Base-by-base conservation (phyloP, 495 filamentous ascomycete genomes). In the Bryoglossum gracile region DNA sequence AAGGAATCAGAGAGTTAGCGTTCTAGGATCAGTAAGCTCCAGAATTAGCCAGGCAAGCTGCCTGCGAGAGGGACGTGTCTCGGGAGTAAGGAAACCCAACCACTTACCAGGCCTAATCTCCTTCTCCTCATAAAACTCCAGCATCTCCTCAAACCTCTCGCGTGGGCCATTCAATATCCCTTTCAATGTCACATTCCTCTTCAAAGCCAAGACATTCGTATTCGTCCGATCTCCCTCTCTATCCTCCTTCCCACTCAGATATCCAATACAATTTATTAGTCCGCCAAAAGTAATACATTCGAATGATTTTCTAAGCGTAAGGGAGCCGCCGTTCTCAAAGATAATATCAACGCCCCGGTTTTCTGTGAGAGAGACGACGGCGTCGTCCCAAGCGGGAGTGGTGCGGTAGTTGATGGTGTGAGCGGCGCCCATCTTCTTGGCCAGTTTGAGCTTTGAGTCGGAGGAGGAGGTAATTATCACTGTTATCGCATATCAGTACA, bases 361-460 rank as follows among this genome's bases (percentile, higher is more conserved):
- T 14, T 65, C 66, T 2, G 74, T 72, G 28, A 87, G 61, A 49
- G 70, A 72, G 55, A 77, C 77, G 21, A 84, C 86, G n/a, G 77
- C 78, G 58, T 81, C 77, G 46, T 83, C 82, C 86, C 86, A 90
- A 63, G 83, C 78, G 0, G 66, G 33, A 43, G 82, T 73, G 21
- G 73, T 75, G 53, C 71, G 76, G 68, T 89, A 90, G 70, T 90
- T 89, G 53, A 89, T 70, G 26, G 26, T 30, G 26, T 30, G 26
- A 13, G 5, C 26, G 6, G 13, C 26, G 13, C 26, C 26, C 5
- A 6, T 6, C 26, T 30, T 30, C 39, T 42, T 42, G 39, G 23
- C 16, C 21, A 13, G 5, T 30, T 5, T 30, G 13, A 30, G 26
- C 26, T 30, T 30, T 5, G 5, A 5, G 13, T 30, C 26, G 13